phyloP scores from a whole-genome alignment of 257 asterid species.

The Solanum gandarillasii region DNA sequence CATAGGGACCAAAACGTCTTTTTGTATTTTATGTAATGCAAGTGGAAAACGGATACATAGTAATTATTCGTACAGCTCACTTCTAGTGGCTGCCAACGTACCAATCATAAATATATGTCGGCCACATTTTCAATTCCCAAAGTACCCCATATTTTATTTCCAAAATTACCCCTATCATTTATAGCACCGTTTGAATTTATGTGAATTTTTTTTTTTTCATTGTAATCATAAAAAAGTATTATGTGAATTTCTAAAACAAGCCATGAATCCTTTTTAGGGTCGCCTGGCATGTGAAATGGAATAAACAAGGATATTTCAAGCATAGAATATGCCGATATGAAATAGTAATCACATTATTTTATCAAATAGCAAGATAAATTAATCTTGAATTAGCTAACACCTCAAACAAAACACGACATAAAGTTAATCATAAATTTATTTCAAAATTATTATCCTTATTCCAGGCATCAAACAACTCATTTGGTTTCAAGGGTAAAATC shows the following conservation, averaged over 20 bases:
- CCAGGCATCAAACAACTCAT: neutral
- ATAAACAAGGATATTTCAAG: neutral
- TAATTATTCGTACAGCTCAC: slow-evolving; percentile 13
- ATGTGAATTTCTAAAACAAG: too few species aligned
- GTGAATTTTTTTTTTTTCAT: neutral
- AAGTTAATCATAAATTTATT: neutral
- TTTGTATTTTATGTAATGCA: neutral
- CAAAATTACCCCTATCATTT: neutral
- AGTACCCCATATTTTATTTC: neutral
- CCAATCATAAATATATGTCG: neutral
- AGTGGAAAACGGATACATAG: neutral
- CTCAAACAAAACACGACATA: neutral
- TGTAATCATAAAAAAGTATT: too few species aligned
- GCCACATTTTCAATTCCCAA: neutral
- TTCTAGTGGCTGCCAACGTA: neutral
- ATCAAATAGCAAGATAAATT: neutral
- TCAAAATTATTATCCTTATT: neutral
- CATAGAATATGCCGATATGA: too few species aligned
- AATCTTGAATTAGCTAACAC: neutral
- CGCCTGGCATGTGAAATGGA: too few species aligned
- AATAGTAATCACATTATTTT: neutral
- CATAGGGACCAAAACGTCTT: slow-evolving; percentile 10
- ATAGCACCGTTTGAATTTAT: neutral
- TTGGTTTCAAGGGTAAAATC: slow-evolving; percentile 20
- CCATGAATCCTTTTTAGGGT: too few species aligned